Base-by-base conservation (phyloP, 164 flowering plant genomes). In the Magnolia changhungtana region DNA sequence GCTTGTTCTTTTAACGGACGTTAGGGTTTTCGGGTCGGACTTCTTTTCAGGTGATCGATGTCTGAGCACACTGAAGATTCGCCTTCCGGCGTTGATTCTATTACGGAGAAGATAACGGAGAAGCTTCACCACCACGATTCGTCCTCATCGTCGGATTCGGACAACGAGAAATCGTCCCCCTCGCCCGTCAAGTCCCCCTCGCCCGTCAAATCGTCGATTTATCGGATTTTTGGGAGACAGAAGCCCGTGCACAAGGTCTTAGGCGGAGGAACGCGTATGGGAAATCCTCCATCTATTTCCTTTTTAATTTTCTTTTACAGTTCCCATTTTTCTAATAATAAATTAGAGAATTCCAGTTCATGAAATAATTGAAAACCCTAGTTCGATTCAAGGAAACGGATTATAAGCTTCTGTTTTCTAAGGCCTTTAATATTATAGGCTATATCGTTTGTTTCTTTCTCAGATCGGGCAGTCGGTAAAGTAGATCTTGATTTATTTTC, bases 251-350 rank as follows among this genome's bases (percentile, higher is more conserved):
- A 92, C 82, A 75, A 87, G 78, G 89, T 89, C 70, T 81, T 92
- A 11, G 97, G 97, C 31, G 94, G 94, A n/a, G 97, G 97, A 68
- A 92, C 90, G 79, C 89, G 95, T 92, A 89, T 29, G 16, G 88
- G 9, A 20, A 21, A 10, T 16, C 7, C 4, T 37, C 7, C 45
- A 37, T 37, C 45, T 37, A 4, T 37, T 37, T 5, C 45, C 6
- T 37, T 3, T 37, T 37, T 37, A 3, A 37, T 37, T 37, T 37
- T 37, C 45, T 37, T 37, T 37, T 37, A 37, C 45, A 37, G 45
- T 37, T 37, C 7, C 45, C 45, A 37, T 37, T 37, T 37, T 37
- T 37, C 45, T 37, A 37, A 37, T 4, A 37, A 37, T 37, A 4
- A 37, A 37, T 37, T 37, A 37, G 45, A 37, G 45, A 37, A 37